Base-by-base conservation (phyloP, 345 rosid species). In the Chamaenerion angustifolium region DNA sequence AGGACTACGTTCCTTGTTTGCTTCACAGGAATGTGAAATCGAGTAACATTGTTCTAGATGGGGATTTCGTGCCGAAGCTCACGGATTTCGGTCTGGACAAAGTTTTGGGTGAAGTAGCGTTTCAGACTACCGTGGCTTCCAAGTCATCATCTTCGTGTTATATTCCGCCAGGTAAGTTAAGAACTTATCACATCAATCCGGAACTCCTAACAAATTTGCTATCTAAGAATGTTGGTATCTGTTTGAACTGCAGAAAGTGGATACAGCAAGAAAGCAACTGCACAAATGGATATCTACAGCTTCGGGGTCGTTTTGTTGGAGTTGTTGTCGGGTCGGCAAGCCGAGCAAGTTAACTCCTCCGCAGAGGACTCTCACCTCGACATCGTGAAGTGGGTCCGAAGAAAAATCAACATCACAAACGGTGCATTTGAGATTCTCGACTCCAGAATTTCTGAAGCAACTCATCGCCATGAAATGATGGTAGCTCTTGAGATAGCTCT, bases 231-330 rank as follows among this genome's bases (percentile, higher is more conserved):
- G 25, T 21, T 21, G 25, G 37, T 8, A 31, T 31, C 7, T 49
- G 61, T 50, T 49, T 50, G 61, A 52, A 62, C 56, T 76, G 65
- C 86, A 89, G 95, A 85, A 66, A 61, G 56, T 49, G 75, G 71
- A 54, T 79, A 81, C 71, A 68, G 74, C 60, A 85, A 85, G 79
- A 81, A 77, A 68, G 80, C 94, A 48, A 83, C 82, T 0, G 94
- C 83, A 60, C 78, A 81, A 57, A 76, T 76, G 84, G 95, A 90
- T 60, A 88, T 83, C 40, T 85, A 90, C 77, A 75, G 94, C 73
- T 85, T 72, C 27, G 98, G 98, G 23, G 88, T 89, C 16, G 82
- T 85, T 64, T 66, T 89, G 16, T 54, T 89, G 35, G 97, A 89
- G 67, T 94, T 89, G 54, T 54, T 89, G 49, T 75, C 88, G 0